phyloP scores from a whole-genome alignment of 352 stramenopile genomes.

The Globisporangium sylvaticum region DNA sequence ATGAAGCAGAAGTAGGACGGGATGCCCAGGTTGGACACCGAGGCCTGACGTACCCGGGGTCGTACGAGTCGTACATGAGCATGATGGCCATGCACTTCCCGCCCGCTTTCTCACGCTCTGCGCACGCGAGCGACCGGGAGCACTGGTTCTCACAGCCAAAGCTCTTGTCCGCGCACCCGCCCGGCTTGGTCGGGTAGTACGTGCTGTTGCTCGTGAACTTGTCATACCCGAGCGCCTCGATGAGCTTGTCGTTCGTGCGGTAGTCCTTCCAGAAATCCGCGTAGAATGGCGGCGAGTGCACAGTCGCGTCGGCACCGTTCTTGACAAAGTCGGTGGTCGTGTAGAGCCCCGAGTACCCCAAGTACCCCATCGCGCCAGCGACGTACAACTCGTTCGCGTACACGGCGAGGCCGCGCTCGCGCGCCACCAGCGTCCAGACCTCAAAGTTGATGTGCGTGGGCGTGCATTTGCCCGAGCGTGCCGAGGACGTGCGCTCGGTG shows the following conservation, averaged over 20 bases:
- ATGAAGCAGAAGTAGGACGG: constrained; percentile 68
- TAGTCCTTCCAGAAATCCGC: constrained; percentile 57
- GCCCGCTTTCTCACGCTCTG: constrained; percentile 22
- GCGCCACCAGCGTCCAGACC: constrained; percentile 36
- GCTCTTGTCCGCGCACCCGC: constrained; percentile 28
- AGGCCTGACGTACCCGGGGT: constrained; percentile 40
- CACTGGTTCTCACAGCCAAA: constrained; percentile 50
- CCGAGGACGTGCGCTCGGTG: constrained; percentile 34
- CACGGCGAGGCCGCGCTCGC: constrained; percentile 25
- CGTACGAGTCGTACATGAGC: constrained; percentile 43
- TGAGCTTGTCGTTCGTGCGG: constrained; percentile 29
- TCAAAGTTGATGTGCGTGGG: constrained; percentile 59
- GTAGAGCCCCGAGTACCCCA: constrained; percentile 42
- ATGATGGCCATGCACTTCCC: constrained; percentile 41
- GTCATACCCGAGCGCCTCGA: constrained; percentile 23
- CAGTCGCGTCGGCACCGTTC: constrained; percentile 10
- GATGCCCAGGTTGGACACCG: constrained; percentile 42
- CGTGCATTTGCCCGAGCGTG: constrained; percentile 29
- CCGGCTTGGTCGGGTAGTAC: constrained; percentile 27
- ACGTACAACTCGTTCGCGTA: constrained; percentile 53
- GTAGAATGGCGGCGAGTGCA: constrained; percentile 21
- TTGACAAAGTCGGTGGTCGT: constrained; percentile 37
- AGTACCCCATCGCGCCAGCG: constrained; percentile 33
- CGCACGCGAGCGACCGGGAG: constrained; percentile 39
- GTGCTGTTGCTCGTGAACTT: constrained; percentile 24